Conservation (phyloP, 2,329 filamentous ascomycete genomes). For the Aureobasidium mangrovei region DNA sequence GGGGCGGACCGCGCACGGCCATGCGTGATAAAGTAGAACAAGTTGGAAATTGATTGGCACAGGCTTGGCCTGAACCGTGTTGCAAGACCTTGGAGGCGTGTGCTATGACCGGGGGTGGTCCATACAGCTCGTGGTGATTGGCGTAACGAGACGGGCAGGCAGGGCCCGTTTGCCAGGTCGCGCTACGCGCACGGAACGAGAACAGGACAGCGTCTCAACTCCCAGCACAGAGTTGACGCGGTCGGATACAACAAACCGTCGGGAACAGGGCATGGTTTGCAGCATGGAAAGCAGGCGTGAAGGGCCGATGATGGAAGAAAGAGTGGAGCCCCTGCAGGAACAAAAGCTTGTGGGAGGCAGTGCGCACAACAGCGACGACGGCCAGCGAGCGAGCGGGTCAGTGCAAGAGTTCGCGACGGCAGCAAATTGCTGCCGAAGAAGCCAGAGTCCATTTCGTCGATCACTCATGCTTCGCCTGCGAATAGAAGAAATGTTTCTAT, state of each 20-base stretch:
- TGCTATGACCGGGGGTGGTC: conserved; percentile 1
- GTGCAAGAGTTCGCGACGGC: conserved; percentile 13
- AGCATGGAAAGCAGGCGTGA: not conserved
- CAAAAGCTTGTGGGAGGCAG: conserved; percentile 11
- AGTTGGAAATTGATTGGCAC: conserved; percentile 12
- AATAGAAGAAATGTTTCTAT: conserved; percentile 11
- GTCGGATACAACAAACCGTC: not conserved
- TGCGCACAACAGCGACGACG: conserved; percentile 10
- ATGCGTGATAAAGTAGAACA: conserved; percentile 11
- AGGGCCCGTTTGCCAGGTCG: not conserved
- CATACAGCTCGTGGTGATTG: not conserved
- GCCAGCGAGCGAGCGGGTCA: conserved; percentile 2
- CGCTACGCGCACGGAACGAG: not conserved
- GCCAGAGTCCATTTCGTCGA: conserved; percentile 1
- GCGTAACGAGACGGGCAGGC: not conserved
- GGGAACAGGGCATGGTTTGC: conserved; percentile 8
- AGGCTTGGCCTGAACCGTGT: conserved; percentile 10
- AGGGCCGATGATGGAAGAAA: conserved; percentile 14
- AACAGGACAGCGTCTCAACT: conserved; percentile 6
- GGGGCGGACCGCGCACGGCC: conserved; percentile 13
- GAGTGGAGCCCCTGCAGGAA: conserved; percentile 15
- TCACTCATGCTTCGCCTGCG: conserved; percentile 11
- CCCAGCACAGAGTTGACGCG: not conserved
- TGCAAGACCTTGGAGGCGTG: not conserved
- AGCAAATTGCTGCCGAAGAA: conserved; percentile 8